Evolutionary conservation across 352 stramenopile species (phyloP).

Genomic region (Phytopythium sindhum): DNA sequence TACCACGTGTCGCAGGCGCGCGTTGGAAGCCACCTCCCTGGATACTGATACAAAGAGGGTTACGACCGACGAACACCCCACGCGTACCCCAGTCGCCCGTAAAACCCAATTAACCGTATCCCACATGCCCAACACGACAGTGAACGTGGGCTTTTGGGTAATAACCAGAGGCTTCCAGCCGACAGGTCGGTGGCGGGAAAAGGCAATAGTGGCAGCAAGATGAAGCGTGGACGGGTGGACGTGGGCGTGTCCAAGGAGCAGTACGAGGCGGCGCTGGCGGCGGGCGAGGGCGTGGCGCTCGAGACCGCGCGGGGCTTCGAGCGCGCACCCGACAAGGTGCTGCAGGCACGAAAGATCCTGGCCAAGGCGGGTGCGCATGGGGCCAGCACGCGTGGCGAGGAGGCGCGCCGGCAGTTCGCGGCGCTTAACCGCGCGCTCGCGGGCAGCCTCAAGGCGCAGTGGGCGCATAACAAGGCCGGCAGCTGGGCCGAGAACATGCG

Average conservation of each 20-base stretch:
- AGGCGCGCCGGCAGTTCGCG: conserved; percentile 49
- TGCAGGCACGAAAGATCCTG: conserved; percentile 48
- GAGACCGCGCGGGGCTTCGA: conserved; percentile 16
- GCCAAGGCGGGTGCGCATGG: conserved; percentile 8
- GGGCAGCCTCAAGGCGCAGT: conserved; percentile 56
- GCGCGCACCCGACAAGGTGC: conserved; percentile 41
- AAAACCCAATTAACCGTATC: too few relatives aligned
- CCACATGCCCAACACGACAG: too few relatives aligned
- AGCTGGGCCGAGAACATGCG: conserved; percentile 77
- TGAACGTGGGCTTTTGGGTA: too few relatives aligned
- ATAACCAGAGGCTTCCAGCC: too few relatives aligned
- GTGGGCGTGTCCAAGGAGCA: conserved; percentile 74
- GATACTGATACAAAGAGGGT: not conserved
- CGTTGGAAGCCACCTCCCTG: too few relatives aligned
- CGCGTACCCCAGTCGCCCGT: too few relatives aligned
- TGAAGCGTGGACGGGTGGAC: conserved; percentile 71
- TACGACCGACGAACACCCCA: not conserved
- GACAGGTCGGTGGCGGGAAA: conserved; percentile 10
- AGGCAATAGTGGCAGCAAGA: conserved; percentile 10
- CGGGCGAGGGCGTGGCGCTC: conserved; percentile 1
- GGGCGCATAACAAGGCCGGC: conserved; percentile 51
- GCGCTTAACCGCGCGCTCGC: conserved; percentile 74
- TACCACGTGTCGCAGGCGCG: not conserved
- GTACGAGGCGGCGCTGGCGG: conserved; percentile 41
- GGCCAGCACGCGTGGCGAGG: conserved; percentile 17